Evolutionary conservation across 169 alveolate genomes (phyloP), one percentile per base, ranked within the genome.

Genomic region (Amoebophrya sp.): DNA sequence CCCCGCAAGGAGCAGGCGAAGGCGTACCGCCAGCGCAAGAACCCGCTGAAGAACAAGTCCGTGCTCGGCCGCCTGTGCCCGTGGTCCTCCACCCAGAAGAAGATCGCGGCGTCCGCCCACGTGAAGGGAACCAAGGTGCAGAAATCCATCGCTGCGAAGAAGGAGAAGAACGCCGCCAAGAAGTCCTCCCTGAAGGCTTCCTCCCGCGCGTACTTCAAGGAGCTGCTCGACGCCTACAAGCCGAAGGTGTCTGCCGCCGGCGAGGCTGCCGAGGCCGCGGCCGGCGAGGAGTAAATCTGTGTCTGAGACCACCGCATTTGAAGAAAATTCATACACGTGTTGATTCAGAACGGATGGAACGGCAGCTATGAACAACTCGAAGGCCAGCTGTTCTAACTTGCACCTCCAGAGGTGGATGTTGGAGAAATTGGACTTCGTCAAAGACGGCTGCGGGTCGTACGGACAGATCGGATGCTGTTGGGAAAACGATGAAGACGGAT

Each of bases 1-100:
- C 96, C 96, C 34, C 91, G 87, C 41, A 91, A 89, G 88, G 92
- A 69, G 26, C 93, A 91, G 40, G 91, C 92, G 91, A 91, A 91
- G 58, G 89, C 89, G 58, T 88, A 91, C 89, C 39, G 89, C 89
- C 94, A 93, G 89, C 45, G 91, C 88, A 93, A 93, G 70, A 93
- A 93, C 88, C 50, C 94, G 29, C 89, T 93, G 50, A 93, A 93
- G 42, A 93, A 93, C 90, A 31, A 41, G 29, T 58, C 45, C 42
- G 43, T 88, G 90, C 26, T 88, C 45, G 92, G 70, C 69, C 45
- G 50, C 40, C 69, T 88, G 31, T 41, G 50, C 69, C 90, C 90
- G 15, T 45, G 90, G 45, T 69, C 90, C 31, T 41, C 38, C 39
- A 45, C 45, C 58, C 67, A 41, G 41, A 58, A 45, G 34, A 38